Evolutionary conservation across 345 rosid species (phyloP), one percentile per base, ranked within the genome.

Genomic region (Camelina sativa): DNA sequence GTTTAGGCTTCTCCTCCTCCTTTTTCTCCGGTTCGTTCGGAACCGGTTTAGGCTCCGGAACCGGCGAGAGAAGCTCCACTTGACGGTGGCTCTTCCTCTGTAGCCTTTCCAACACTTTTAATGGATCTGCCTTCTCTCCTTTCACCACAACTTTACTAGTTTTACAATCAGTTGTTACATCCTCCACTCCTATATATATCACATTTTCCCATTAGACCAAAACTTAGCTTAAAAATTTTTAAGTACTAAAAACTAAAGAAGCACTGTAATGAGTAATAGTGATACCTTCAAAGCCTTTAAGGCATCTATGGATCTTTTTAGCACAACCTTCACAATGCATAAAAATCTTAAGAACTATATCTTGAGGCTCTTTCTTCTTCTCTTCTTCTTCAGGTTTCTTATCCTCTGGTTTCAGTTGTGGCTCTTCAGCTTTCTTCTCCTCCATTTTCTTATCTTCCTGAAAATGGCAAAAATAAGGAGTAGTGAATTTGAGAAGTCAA

Each of bases 261-360:
- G 5, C 30, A 9, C 28, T 67, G 17, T 28, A 4, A 40, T 38
- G 25, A 69, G 15, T 34, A 7, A 7, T 34, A 25, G 30, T 28
- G 37, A 38, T 51, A 91, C 98, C 97, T 57, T 87, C 88, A 59
- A 92, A 94, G 62, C 96, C 92, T 67, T 75, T 88, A 47, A 94
- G 93, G 55, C 93, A 81, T 41, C 85, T 76, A 52, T 86, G 95
- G 55, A 94, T 86, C 79, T 92, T 94, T 25, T 91, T 89, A 38
- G 98, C 97, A 65, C 98, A 94, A 30, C 97, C 98, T 82, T 94
- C 97, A 65, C 98, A 94, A 84, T 94, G 98, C 97, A 94, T 94
- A 89, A 80, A 90, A 10, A 90, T 96, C 72, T 79, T 86, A 35
- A 94, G 82, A 5, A 94, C 76, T 16, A 94, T 87, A 72, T 94